phyloP scores from a whole-genome alignment of 257 asterid genomes.

The Nicotiana otophora region DNA sequence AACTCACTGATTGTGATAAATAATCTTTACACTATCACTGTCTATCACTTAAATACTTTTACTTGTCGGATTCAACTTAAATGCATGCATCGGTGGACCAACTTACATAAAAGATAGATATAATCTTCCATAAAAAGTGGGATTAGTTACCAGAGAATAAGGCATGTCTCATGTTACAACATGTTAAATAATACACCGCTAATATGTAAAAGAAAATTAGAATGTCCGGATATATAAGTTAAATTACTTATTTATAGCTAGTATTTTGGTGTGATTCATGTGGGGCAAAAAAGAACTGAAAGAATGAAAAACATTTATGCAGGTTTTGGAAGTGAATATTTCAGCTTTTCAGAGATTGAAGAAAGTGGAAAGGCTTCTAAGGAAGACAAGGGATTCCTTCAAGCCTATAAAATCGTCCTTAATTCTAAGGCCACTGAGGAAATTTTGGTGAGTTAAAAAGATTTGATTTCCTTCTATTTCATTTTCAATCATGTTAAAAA shows the following conservation, averaged over 20 bases:
- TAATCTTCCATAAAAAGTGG: too few relatives aligned
- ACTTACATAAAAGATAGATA: too few relatives aligned
- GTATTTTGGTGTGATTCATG: neutral
- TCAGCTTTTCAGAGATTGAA: conserved; percentile 11
- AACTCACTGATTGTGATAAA: too few relatives aligned
- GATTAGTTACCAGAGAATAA: too few relatives aligned
- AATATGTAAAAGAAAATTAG: too few relatives aligned
- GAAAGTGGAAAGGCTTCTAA: conserved; percentile 1
- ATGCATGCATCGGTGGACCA: too few relatives aligned
- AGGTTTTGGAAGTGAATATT: conserved; percentile 48
- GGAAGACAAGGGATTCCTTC: conserved; percentile 30
- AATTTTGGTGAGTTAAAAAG: conserved; percentile 40
- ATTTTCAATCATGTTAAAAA: too few relatives aligned
- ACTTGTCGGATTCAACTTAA: too few relatives aligned
- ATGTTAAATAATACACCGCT: neutral
- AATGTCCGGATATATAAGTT: neutral
- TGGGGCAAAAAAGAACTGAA: neutral
- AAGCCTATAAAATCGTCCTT: conserved; percentile 42
- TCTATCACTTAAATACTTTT: too few relatives aligned
- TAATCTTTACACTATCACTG: too few relatives aligned
- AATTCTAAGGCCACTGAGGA: conserved; percentile 61
- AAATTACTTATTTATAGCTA: too few relatives aligned
- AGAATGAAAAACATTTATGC: neutral
- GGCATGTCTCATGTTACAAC: too few relatives aligned
- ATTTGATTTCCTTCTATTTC: neutral